Conservation (phyloP, 306 rosid species). For the Dryas drummondii region DNA sequence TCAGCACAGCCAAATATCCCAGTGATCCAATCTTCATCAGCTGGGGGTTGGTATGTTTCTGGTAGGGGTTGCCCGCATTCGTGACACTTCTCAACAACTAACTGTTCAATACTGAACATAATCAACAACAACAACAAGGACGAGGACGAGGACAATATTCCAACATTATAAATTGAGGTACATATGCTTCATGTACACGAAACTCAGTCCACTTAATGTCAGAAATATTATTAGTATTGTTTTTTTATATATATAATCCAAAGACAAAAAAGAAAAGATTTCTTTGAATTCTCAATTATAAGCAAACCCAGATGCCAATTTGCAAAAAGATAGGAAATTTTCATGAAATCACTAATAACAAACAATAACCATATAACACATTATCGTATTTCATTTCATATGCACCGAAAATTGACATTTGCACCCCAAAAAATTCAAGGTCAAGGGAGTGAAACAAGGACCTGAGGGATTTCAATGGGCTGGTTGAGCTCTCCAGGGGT, state of each 20-base stretch:
- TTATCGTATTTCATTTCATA: neutral
- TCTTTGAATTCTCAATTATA: neutral
- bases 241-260: neutral
- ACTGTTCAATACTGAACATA: conserved; percentile 33
- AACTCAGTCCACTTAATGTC: neutral
- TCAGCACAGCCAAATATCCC: conserved; percentile 68
- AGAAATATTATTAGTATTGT: neutral
- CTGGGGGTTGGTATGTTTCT: conserved; percentile 70
- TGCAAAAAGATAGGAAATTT: neutral
- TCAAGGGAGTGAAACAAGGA: neutral
- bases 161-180: neutral
- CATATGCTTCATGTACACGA: neutral
- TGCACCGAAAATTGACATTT: neutral
- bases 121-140: neutral
- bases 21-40: conserved; percentile 72
- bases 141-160: neutral
- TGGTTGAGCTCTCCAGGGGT: conserved; percentile 71
- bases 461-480: conserved; percentile 69
- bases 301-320: neutral
- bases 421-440: neutral
- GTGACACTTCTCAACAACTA: conserved; percentile 47
- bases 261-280: neutral
- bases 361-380: neutral
- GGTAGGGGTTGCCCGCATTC: conserved; percentile 73
- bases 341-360: neutral